A percentile compares a stretch with the other conserved stretches of the same genome.
phyloP scores from a whole-genome alignment of 164 flowering plant genomes.

The Tetracentron sinense region DNA sequence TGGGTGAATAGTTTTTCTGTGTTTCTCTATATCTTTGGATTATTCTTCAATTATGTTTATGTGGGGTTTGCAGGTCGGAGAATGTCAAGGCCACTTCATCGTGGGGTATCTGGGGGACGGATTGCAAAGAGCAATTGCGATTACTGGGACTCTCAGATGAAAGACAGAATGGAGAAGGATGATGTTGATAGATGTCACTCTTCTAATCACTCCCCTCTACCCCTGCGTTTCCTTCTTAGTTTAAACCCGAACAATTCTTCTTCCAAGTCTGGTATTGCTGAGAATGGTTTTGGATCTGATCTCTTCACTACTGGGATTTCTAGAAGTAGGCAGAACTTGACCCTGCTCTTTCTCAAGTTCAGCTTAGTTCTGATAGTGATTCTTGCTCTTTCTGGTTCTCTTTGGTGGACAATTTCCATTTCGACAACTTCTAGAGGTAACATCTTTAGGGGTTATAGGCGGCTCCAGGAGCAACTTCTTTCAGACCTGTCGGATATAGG shows the following conservation, averaged over 20 bases:
- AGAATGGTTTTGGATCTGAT: constrained; percentile 64
- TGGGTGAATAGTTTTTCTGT: constrained; percentile 4
- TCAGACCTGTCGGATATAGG: constrained; percentile 80
- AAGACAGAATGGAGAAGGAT: constrained; percentile 53
- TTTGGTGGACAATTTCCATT: constrained; percentile 89
- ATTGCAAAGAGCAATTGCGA: constrained; percentile 41
- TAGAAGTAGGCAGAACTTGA: constrained; percentile 52
- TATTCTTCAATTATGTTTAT: not conserved
- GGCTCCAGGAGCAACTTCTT: constrained; percentile 76
- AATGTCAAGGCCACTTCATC: constrained; percentile 78
- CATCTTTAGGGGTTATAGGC: constrained; percentile 57
- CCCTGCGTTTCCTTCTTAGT: constrained; percentile 42
- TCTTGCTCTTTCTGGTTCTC: constrained; percentile 75
- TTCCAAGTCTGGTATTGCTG: constrained; percentile 39
- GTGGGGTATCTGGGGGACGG: constrained; percentile 55
- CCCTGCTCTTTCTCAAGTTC: constrained; percentile 44
- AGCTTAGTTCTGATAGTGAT: constrained; percentile 61
- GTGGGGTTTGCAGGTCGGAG: constrained; percentile 23
- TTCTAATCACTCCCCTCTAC: constrained; percentile 32
- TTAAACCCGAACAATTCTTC: constrained; percentile 39
- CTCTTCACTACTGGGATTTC: constrained; percentile 34
- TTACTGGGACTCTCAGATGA: constrained; percentile 62
- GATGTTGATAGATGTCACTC: constrained; percentile 29
- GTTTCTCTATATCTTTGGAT: not conserved
- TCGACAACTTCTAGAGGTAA: constrained; percentile 56